Evolutionary conservation across 129 eudicot species (phyloP).

Genomic region (Daucus carota): DNA sequence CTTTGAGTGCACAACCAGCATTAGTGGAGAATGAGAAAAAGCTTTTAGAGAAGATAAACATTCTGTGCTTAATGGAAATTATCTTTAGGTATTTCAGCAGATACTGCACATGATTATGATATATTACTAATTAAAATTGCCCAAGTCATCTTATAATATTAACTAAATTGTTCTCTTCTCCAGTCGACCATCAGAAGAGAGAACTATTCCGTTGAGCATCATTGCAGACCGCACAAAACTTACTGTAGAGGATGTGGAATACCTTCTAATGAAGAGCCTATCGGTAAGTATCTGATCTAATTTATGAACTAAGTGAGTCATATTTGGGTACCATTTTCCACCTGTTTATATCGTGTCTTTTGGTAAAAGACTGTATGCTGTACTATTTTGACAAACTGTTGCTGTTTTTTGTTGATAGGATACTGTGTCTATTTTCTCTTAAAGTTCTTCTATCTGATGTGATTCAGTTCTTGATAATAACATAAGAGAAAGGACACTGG

Average conservation of each 20-base stretch:
- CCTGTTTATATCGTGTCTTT: background rate
- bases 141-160: slow-evolving; percentile 31
- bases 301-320: background rate
- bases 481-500: background rate
- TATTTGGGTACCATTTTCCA: background rate
- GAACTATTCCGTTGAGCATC: slow-evolving; percentile 73
- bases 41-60: slow-evolving; percentile 86
- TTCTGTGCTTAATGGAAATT: slow-evolving; percentile 94
- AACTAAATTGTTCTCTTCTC: slow-evolving; percentile 15
- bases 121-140: slow-evolving; percentile 28
- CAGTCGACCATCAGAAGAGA: slow-evolving; percentile 93
- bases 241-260: slow-evolving; percentile 79
- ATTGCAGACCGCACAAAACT: slow-evolving; percentile 85
- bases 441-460: background rate
- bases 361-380: background rate
- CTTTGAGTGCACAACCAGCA: slow-evolving; percentile 79
- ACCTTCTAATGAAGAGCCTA: slow-evolving; percentile 94
- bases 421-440: no score
- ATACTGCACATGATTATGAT: background rate
- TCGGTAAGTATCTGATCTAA: slow-evolving; percentile 48
- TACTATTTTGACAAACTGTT: background rate
- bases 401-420: background rate
- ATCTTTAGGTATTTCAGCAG: slow-evolving; percentile 54
- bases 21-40: slow-evolving; percentile 77
- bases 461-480: background rate